These are phyloP conservation scores for Eutrema salsugineum DNA, from an alignment of 441 rosid genomes.

Conservation along the genomic window DNA sequence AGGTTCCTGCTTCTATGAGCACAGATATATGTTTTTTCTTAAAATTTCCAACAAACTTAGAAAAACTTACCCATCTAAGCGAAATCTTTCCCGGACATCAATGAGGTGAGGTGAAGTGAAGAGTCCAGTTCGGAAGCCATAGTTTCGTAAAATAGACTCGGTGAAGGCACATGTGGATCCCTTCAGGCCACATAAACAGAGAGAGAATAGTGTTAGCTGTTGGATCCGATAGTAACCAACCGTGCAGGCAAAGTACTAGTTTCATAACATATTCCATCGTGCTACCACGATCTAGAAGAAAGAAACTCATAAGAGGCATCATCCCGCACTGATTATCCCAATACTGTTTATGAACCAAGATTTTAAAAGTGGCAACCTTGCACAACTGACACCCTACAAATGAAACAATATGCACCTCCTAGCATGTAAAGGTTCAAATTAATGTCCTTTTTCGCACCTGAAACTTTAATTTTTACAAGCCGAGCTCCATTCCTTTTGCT, in stretches of 20 bases:
- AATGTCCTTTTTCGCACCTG: constrained; percentile 16
- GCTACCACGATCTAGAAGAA: background rate
- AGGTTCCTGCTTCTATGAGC: background rate
- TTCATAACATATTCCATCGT: background rate
- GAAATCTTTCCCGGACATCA: constrained; percentile 93
- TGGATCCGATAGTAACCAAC: background rate
- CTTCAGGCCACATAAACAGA: constrained; percentile 32
- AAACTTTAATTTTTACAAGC: background rate
- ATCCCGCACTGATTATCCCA: background rate
- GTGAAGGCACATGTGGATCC: constrained; percentile 93
- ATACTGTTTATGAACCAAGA: background rate
- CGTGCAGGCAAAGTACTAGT: background rate
- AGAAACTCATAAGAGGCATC: background rate
- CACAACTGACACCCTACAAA: background rate
- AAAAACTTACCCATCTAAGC: constrained; percentile 75
- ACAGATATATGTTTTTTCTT: background rate
- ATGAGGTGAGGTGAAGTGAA: constrained; percentile 98
- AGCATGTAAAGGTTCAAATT: background rate
- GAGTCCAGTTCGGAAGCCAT: constrained; percentile 89
- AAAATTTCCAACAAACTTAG: background rate
- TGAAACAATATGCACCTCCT: background rate
- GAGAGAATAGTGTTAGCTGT: background rate
- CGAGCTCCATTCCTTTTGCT: background rate
- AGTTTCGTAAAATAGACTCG: constrained; percentile 83
- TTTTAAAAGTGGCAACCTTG: background rate